Base-by-base conservation (phyloP, 1,139 yeast genomes). In the Candida sp. region DNA sequence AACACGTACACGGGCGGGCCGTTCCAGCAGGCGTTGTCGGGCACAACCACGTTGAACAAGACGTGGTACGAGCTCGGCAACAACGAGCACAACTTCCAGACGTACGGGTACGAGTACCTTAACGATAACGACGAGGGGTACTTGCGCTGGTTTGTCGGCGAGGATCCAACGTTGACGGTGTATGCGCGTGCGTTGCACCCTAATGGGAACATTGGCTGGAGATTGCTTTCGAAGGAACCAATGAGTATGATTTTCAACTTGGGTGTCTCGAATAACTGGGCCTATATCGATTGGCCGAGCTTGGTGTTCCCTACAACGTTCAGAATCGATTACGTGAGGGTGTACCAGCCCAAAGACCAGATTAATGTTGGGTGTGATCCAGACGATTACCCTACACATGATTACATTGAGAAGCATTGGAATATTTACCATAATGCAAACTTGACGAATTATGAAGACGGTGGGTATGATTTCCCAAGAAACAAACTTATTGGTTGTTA, bases 1-100 rank as follows among this genome's bases (percentile, higher is more conserved):
- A 90, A 90, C 66, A 74, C 86, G 0, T 90, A 88, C 72, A 76
- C 87, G 40, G 97, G 97, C 55, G 96, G 96, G 44, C 93, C 94
- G 0, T 82, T 80, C 70, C 96, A 90, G 70, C 94, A 90, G 69
- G 96, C 96, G 46, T 77, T 90, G 30, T 87, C 94, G 7, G 96
- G 85, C 1, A 81, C 86, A 22, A 80, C 96, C 0, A 83, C 86
- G 3, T 74, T 90, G 54, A 90, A 88, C 67, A 73, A 78, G 7
- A 75, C 84, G 1, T 91, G 97, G 97, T 90, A 88, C 65, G 88
- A 88, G 62, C 69, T 69, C 55, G 88, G 88, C 28, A 77, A 70
- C 23, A 75, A 73, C 34, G 67, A 55, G 7, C 72, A 68, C 52
- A 56, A 63, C 40, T 94, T 74, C 75, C 98, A 94, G 68, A 79